Base-by-base conservation (phyloP, 2,329 filamentous ascomycete genomes). In the Ophiosphaerella narmari region DNA sequence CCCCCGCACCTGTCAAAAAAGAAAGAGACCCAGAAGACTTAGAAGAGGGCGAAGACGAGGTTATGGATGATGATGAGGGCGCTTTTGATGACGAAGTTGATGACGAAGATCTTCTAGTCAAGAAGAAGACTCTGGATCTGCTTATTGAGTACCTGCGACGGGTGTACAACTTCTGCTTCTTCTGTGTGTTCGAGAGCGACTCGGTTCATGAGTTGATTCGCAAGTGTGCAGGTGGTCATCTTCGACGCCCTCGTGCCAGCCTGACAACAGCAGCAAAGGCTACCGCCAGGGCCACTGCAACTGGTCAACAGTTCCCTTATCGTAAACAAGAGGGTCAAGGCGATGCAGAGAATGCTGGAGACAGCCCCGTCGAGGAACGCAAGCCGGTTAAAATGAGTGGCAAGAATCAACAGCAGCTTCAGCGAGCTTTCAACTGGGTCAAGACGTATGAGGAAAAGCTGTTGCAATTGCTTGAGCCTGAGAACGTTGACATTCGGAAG, bases 151-250 rank as follows among this genome's bases (percentile, higher is more conserved):
- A 99, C 72, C 82, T 99, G 52, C 91, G 94, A 44, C 87, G 94
- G 13, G 94, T 99, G 44, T 96, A 95, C 81, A 97, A 94, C 76
- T 97, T 99, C 77, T 99, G 94, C 78, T 97, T 99, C 80, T 99
- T 97, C 79, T 99, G 94, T 72, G 95, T 99, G 5, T 97, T 99
- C 62, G 94, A 99, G 75, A 94, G 91, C 68, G 94, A 99, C 73
- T 97, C 93, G 0, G 87, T 97, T 18, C 94, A 99, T 67, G 94
- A 99, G 75, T 80, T 99, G 59, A 92, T 90, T 35, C 86, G 94
- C 52, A 97, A 99, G 76, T 99, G 94, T 65, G 91, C 94, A 23
- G 94, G 94, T 36, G 94, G 94, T n/a, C 94, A 99, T 79, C 85
- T 99, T 54, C 90, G 94, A 55, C 87, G 94, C 41, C 94, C 94